Base-by-base conservation (phyloP, 164 flowering plant species). In the Chimonanthus salicifolius region DNA sequence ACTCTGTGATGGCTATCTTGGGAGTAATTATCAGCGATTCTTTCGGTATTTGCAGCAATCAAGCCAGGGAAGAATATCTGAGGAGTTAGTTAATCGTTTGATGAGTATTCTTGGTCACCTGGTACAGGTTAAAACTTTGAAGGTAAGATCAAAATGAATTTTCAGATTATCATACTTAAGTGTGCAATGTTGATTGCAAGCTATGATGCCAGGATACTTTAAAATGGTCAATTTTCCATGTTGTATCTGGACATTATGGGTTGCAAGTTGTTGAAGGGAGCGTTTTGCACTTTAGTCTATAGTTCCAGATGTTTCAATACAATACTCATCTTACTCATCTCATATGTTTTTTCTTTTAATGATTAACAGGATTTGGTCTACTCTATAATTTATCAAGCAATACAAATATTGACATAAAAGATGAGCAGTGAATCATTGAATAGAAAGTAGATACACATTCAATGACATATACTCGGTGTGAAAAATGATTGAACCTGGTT, bases 21-120 rank as follows among this genome's bases (percentile, higher is more conserved):
- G 45, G 33, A 58, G 58, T 47, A 62, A 48, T 66, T 47, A 60
- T 69, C 13, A 63, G 44, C 16, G 60, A 60, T 68, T 48, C 66
- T 47, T 0, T 76, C 72, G 71, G 54, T 54, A n/a, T 4, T 76
- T 83, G 82, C 84, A 86, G 92, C 95, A 94, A 80, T 87, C 92
- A 49, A 86, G 84, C 82, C 91, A 90, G 73, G 98, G 99, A 54
- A 92, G 84, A 82, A 79, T 94, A 76, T 85, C 99, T 10, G 88
- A 87, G 70, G 99, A 94, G 76, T 78, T 96, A 68, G 50, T 92
- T 68, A 83, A 78, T 74, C 95, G 94, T 58, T 90, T 96, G 49
- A 94, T 89, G 94, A 83, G 92, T 70, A 90, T 92, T 80, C 83
- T 96, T 62, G 98, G 99, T 49, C 97, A 94, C 79, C 74, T 87